Percentiles rank a stretch among this genome's conserved stretches.
Evolutionary conservation across 768 basidiomycete species (phyloP).

Genomic region (Suillus occidentalis): DNA sequence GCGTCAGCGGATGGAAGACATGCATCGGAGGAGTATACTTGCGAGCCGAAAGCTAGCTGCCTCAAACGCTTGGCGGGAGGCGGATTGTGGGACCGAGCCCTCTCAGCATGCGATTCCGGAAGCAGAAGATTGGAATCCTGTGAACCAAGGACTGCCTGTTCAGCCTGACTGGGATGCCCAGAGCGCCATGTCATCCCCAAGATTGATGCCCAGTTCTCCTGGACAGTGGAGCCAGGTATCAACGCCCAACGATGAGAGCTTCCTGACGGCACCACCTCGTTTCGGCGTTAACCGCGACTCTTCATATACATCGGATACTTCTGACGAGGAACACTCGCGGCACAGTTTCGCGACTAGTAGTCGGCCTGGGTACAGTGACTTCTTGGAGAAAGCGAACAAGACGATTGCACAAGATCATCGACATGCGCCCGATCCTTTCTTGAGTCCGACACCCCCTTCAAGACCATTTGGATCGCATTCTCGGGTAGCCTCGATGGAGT

Average conservation of each 20-base stretch:
- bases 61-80: slow-evolving; percentile 72
- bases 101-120: slow-evolving; percentile 52
- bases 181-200: slow-evolving; percentile 47
- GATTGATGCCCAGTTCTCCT: slow-evolving; percentile 53
- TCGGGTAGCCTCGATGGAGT: slow-evolving; percentile 82
- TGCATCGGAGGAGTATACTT: slow-evolving; percentile 83
- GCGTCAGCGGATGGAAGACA: slow-evolving; percentile 94
- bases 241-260: slow-evolving; percentile 45
- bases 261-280: slow-evolving; percentile 36
- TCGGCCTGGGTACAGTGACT: slow-evolving; percentile 62
- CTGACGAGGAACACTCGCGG: slow-evolving; percentile 58
- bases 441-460: slow-evolving; percentile 61
- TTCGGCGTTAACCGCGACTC: slow-evolving; percentile 29
- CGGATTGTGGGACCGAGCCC: slow-evolving; percentile 55
- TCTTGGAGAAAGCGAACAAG: slow-evolving; percentile 82
- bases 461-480: slow-evolving; percentile 83
- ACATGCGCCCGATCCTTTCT: slow-evolving; percentile 83
- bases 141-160: slow-evolving; percentile 57
- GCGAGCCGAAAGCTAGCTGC: slow-evolving; percentile 70
- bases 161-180: slow-evolving; percentile 77
- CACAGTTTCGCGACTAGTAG: slow-evolving; percentile 28
- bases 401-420: slow-evolving; percentile 80
- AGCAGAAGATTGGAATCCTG: slow-evolving; percentile 80
- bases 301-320: slow-evolving; percentile 47
- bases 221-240: slow-evolving; percentile 65